A percentile compares a stretch with the other conserved stretches of the same genome.
phyloP scores from a whole-genome alignment of 768 basidiomycete species.

The Neoboletus subvelutipes region DNA sequence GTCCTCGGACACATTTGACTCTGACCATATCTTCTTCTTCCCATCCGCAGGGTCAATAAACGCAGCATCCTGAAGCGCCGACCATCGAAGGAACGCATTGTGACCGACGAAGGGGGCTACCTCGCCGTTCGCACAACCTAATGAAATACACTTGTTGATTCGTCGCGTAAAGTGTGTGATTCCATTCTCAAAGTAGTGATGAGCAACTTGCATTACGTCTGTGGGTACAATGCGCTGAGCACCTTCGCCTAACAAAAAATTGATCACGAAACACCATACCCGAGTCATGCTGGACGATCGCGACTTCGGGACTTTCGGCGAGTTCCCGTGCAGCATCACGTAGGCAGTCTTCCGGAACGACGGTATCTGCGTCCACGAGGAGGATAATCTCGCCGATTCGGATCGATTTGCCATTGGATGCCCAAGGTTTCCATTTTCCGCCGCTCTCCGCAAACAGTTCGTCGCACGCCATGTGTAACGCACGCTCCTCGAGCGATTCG shows the following conservation, averaged over 20 bases:
- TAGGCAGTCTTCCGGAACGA: conserved; percentile 90
- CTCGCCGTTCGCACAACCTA: conserved; percentile 78
- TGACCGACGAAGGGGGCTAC: conserved; percentile 80
- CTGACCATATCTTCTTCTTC: conserved; percentile 76
- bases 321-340: conserved; percentile 88
- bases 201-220: conserved; percentile 90
- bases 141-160: conserved; percentile 81
- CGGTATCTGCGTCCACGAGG: conserved; percentile 84
- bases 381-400: conserved; percentile 80
- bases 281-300: conserved; percentile 89
- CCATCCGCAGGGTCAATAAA: conserved; percentile 53
- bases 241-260: conserved; percentile 20
- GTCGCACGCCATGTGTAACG: conserved; percentile 71
- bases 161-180: conserved; percentile 87
- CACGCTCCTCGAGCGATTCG: conserved; percentile 64
- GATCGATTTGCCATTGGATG: conserved; percentile 69
- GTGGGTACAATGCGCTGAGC: not conserved
- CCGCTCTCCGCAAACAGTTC: conserved; percentile 64
- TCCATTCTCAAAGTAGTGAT: conserved; percentile 90
- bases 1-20: conserved; percentile 68
- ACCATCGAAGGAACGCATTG: conserved; percentile 89
- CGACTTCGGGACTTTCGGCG: conserved; percentile 55
- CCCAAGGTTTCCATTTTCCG: conserved; percentile 68
- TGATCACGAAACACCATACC: conserved; percentile 48
- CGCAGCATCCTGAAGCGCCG: conserved; percentile 82